Evolutionary conservation across 805 yeast genomes (phyloP).

Genomic region (Maudiozyma saulgeensis): DNA sequence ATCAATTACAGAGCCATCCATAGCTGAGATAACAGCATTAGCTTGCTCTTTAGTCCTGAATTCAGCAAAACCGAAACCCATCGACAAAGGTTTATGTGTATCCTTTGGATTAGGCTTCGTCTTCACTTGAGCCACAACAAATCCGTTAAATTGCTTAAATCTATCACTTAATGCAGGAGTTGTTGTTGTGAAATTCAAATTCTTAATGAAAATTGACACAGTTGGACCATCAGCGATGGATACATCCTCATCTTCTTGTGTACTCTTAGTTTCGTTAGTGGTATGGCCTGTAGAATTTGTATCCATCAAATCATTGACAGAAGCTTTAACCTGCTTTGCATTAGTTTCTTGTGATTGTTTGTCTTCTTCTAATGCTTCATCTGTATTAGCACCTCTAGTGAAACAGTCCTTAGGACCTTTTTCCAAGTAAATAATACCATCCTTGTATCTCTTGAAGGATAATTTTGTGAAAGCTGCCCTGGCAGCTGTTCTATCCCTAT

Average conservation of each 20-base stretch:
- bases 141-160: conserved; percentile 70
- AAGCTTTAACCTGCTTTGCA: conserved; percentile 27
- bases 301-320: conserved; percentile 28
- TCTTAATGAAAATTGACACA: conserved; percentile 83
- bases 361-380: conserved; percentile 29
- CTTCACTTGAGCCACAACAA: conserved; percentile 70
- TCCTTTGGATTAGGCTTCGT: conserved; percentile 81
- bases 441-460: conserved; percentile 80
- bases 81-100: conserved; percentile 58
- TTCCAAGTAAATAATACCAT: conserved; percentile 79
- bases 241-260: conserved; percentile 29
- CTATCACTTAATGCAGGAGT: conserved; percentile 42
- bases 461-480: conserved; percentile 83
- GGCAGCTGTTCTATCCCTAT: conserved; percentile 71
- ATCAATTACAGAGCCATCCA: conserved; percentile 72
- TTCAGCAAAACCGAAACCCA: conserved; percentile 98
- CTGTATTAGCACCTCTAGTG: conserved; percentile 44
- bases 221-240: conserved; percentile 57
- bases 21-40: conserved; percentile 54
- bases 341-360: conserved; percentile 19
- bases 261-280: conserved; percentile 30
- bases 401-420: conserved; percentile 86
- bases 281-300: conserved; percentile 13
- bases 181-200: conserved; percentile 78
- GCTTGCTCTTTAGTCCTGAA: conserved; percentile 75